phyloP scores from a whole-genome alignment of 2,329 filamentous ascomycete genomes.

The Cryphonectria parasitica region DNA sequence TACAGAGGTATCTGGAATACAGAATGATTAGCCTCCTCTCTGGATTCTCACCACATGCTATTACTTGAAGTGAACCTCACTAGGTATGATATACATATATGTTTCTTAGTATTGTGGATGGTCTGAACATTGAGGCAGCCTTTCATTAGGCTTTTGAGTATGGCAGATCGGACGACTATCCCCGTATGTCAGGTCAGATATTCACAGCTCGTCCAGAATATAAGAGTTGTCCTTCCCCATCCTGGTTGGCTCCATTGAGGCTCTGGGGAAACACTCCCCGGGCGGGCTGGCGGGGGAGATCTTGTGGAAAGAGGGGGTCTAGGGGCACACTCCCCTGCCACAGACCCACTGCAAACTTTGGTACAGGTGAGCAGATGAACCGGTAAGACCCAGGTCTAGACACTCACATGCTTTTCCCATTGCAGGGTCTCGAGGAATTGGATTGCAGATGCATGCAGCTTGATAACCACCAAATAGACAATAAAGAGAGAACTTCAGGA shows the following conservation, averaged over 20 bases:
- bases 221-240: background rate
- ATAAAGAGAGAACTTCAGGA: background rate
- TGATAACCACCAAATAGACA: background rate
- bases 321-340: background rate
- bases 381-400: background rate
- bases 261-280: background rate
- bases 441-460: background rate
- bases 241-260: background rate
- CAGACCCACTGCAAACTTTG: background rate
- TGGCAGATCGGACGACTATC: background rate
- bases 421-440: background rate
- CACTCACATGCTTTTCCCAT: background rate
- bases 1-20: background rate
- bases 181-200: background rate
- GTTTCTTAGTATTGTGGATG: no score
- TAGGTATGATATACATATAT: no score
- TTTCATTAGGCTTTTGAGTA: background rate
- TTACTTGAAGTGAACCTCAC: background rate
- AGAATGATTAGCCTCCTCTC: background rate
- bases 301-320: no score
- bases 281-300: background rate
- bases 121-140: no score
- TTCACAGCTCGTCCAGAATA: background rate
- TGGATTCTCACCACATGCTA: background rate
- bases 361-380: background rate